Evolutionary conservation across 805 yeast genomes (phyloP).

Genomic region (Saturnispora gosingensis): DNA sequence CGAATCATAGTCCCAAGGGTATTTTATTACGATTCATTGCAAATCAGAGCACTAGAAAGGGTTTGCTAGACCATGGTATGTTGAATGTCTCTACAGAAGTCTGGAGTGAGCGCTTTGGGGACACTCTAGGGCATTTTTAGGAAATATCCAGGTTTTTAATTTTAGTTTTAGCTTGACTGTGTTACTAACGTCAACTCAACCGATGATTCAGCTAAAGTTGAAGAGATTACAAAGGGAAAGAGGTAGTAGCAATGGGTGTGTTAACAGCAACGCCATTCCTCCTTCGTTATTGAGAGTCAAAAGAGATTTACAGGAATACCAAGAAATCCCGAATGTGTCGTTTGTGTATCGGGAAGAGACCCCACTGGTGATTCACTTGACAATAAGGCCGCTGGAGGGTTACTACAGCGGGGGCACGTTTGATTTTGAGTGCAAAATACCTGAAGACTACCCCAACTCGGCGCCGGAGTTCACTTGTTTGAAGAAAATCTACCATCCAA

Average conservation of each 20-base stretch:
- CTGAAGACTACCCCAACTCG: constrained; percentile 77
- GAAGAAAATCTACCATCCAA: constrained; percentile 82
- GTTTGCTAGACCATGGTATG: background rate
- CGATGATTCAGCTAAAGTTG: constrained; percentile 18
- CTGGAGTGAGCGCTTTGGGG: background rate
- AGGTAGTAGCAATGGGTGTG: constrained; percentile 14
- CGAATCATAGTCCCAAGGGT: background rate
- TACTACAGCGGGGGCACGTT: constrained; percentile 63
- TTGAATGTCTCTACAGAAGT: background rate
- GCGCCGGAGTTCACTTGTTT: constrained; percentile 78
- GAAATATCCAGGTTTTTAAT: no score
- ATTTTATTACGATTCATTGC: background rate
- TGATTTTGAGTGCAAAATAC: constrained; percentile 54
- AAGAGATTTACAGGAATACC: constrained; percentile 62
- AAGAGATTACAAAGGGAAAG: constrained; percentile 24
- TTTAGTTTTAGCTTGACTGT: background rate
- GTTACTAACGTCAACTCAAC: background rate
- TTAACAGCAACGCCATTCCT: constrained; percentile 3
- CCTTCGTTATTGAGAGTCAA: constrained; percentile 54
- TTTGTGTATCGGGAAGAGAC: constrained; percentile 39
- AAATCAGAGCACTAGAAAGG: background rate
- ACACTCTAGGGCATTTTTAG: no score
- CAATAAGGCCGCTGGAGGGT: constrained; percentile 62
- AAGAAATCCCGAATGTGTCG: constrained; percentile 35
- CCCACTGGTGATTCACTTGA: constrained; percentile 52